Evolutionary conservation across 768 basidiomycete genomes (phyloP), one percentile per base, ranked within the genome.

Genomic region (Strobilomyces confusus): DNA sequence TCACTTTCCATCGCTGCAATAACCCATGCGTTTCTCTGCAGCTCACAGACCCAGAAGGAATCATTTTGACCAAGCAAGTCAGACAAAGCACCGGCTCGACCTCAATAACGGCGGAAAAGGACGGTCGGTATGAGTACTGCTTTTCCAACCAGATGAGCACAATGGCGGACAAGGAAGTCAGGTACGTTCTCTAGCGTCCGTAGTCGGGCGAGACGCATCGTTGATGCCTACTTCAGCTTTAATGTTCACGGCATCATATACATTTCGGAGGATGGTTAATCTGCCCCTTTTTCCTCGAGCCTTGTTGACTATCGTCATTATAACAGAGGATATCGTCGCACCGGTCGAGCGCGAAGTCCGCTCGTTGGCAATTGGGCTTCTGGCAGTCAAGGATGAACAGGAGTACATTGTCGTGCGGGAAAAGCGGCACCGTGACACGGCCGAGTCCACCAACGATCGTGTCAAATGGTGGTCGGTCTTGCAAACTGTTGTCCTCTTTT

Each of bases 401-500:
- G 97, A 98, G 72, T 99, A 99, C 72, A 94, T 99, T 58, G 89
- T 95, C 30, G 86, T 98, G 26, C 82, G 97, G 46, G 97, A 99
- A 71, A 80, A 81, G 55, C 86, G 86, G 38, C 97, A 99, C 70
- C 79, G 97, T 50, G 92, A 98, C 69, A 99, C 97, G 47, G 87
- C 92, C 9, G 91, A 90, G 77, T 95, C 82, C 1, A 92, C 91
- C 19, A 98, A 98, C 68, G 81, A 88, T 36, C 84, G 97, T 36
- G 95, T 99, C 49, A 98, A 98, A 74, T 98, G 93, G 93, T 99
- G 97, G 97, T 95, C 93, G 3, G 86, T 99, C 56, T 68, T 93
- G 8, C 97, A 99, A 70, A 80, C 89, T 5, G 66, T 90, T 37
- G 88, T 98, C 20, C 74, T 98, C 52, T 89, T 98, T 65, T 77